These are phyloP conservation scores for Botryotinia globosa DNA, from an alignment of 2,329 filamentous ascomycete species.

Conservation along the genomic window DNA sequence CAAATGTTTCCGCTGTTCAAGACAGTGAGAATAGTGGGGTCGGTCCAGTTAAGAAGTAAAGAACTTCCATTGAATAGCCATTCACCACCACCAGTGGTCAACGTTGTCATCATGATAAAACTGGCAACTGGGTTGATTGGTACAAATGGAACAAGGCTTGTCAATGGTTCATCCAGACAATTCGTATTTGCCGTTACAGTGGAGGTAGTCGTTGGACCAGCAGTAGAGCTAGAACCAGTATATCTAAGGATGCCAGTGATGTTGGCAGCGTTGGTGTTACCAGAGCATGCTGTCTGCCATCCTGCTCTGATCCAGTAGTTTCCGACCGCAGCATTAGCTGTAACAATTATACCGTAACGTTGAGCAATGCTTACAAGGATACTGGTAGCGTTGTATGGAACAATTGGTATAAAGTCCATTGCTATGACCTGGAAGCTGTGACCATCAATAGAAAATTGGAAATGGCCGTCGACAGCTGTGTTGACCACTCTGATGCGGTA, in stretches of 20 bases:
- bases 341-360: slow-evolving; percentile 46
- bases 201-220: slow-evolving; percentile 33
- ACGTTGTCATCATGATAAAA: slow-evolving; percentile 20
- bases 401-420: slow-evolving; percentile 55
- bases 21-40: slow-evolving; percentile 45
- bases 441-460: slow-evolving; percentile 49
- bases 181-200: slow-evolving; percentile 27
- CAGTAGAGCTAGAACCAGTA: slow-evolving; percentile 36
- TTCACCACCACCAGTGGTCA: slow-evolving; percentile 40
- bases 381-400: slow-evolving; percentile 48
- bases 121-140: slow-evolving; percentile 28
- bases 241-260: slow-evolving; percentile 44
- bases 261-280: slow-evolving; percentile 53
- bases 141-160: slow-evolving; percentile 35
- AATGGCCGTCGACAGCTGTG: slow-evolving; percentile 42
- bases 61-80: slow-evolving; percentile 50
- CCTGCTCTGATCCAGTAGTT: slow-evolving; percentile 55
- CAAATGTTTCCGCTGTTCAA: slow-evolving; percentile 34
- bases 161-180: slow-evolving; percentile 37
- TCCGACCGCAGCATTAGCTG: slow-evolving; percentile 53
- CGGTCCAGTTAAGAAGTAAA: slow-evolving; percentile 46
- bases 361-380: slow-evolving; percentile 52
- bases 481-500: slow-evolving; percentile 49
- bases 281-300: slow-evolving; percentile 51
- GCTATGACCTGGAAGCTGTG: slow-evolving; percentile 57